Evolutionary conservation across 2,329 filamentous ascomycete species (phyloP).

Genomic region (Cordyceps fumosorosea): DNA sequence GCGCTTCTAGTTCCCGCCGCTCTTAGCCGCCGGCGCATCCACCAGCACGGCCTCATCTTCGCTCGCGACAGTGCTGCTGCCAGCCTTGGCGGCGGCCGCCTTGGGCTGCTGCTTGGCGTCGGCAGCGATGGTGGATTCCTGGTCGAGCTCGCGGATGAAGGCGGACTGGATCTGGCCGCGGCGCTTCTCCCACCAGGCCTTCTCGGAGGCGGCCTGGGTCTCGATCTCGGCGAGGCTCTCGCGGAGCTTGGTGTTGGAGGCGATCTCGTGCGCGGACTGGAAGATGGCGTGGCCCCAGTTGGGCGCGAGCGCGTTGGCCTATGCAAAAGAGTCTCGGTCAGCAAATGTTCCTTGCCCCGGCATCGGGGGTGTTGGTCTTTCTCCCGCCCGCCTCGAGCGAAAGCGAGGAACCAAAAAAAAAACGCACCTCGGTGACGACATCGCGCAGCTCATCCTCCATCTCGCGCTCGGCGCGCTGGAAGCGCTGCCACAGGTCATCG

Average conservation of each 20-base stretch:
- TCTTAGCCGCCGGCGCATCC: constrained; percentile 43
- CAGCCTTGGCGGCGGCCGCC: constrained; percentile 20
- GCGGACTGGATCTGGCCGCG: constrained; percentile 64
- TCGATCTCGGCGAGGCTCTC: constrained; percentile 70
- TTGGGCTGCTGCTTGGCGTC: constrained; percentile 21
- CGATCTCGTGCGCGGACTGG: constrained; percentile 95
- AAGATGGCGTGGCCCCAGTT: constrained; percentile 95
- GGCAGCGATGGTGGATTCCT: constrained; percentile 19
- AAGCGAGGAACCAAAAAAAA: not conserved
- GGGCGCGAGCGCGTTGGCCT: constrained; percentile 86
- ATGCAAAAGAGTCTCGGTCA: not conserved
- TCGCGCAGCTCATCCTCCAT: constrained; percentile 94
- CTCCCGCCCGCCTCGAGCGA: not conserved
- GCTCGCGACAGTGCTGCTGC: constrained; percentile 19
- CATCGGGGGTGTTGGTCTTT: not conserved
- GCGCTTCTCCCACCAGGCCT: constrained; percentile 88
- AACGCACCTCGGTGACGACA: constrained; percentile 78
- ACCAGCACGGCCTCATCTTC: constrained; percentile 61
- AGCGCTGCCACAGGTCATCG: constrained; percentile 92
- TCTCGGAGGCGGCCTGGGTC: constrained; percentile 63
- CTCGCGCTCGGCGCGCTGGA: constrained; percentile 88
- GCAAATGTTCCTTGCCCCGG: too few species aligned
- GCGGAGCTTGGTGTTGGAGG: constrained; percentile 73
- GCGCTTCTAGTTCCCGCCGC: constrained; percentile 50
- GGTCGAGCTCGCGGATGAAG: constrained; percentile 80